phyloP scores from a whole-genome alignment of 1,139 yeast genomes.

The Pichia norvegensis region DNA sequence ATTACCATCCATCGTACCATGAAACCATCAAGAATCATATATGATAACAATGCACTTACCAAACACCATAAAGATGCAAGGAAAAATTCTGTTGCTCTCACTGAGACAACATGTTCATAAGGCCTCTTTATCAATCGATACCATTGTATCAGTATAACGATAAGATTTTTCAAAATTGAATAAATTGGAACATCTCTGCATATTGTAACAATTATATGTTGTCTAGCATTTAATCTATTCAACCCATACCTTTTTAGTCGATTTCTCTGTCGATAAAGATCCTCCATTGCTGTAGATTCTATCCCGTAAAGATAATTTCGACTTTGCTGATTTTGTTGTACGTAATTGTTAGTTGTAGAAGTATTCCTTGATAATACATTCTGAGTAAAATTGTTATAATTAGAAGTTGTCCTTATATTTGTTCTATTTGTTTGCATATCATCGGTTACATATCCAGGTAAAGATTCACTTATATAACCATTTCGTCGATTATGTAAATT shows the following conservation, averaged over 20 bases:
- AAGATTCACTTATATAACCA: background rate
- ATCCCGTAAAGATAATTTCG: slow-evolving; percentile 17
- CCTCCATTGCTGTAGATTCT: slow-evolving; percentile 24
- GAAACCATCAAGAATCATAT: slow-evolving; percentile 77
- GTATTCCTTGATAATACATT: background rate
- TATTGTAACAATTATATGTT: slow-evolving; percentile 64
- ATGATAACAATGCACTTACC: slow-evolving; percentile 79
- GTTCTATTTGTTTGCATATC: background rate
- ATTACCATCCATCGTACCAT: slow-evolving; percentile 93
- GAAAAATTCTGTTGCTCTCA: slow-evolving; percentile 62
- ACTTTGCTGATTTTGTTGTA: background rate
- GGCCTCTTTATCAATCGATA: slow-evolving; percentile 17
- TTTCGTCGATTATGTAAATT: background rate
- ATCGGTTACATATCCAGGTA: slow-evolving; percentile 1
- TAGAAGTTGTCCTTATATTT: background rate
- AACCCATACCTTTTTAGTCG: slow-evolving; percentile 52
- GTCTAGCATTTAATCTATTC: slow-evolving; percentile 62
- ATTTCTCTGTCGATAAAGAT: slow-evolving; percentile 23
- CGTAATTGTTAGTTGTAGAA: background rate
- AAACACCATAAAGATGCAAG: slow-evolving; percentile 74
- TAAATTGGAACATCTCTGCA: slow-evolving; percentile 60
- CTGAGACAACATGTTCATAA: slow-evolving; percentile 36
- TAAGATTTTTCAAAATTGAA: slow-evolving; percentile 24
- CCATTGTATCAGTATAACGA: slow-evolving; percentile 23
- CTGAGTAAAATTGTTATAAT: background rate